These are phyloP conservation scores for Solanum hybrid DNA, from an alignment of 305 asterid species.

Conservation along the genomic window DNA sequence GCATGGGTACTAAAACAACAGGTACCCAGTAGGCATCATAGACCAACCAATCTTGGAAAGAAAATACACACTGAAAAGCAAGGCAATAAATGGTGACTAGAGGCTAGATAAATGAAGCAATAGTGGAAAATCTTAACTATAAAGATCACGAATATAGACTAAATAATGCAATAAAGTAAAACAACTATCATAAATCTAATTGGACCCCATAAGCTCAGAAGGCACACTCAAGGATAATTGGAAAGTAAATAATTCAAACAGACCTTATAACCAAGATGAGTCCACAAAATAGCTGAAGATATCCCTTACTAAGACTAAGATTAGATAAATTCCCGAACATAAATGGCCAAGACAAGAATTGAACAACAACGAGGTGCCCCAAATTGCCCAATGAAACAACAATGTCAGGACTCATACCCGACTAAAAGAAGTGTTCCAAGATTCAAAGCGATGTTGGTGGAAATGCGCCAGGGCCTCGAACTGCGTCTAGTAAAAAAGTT, in stretches of 20 bases:
- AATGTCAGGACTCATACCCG: not conserved
- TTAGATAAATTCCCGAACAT: not conserved
- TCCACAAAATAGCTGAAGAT: not conserved
- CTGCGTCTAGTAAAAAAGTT: not conserved
- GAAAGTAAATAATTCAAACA: not conserved
- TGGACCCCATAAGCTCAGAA: not conserved
- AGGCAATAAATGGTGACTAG: not conserved
- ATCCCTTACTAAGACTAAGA: too few species aligned
- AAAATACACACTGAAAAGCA: not conserved
- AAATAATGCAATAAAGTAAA: too few species aligned
- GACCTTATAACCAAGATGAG: not conserved
- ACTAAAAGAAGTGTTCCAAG: too few species aligned
- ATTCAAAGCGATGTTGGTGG: not conserved
- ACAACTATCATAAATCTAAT: too few species aligned
- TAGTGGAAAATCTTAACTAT: too few species aligned
- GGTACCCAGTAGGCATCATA: not conserved
- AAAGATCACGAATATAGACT: too few species aligned
- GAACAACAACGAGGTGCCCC: not conserved
- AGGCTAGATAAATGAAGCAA: not conserved
- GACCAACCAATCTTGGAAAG: too few species aligned
- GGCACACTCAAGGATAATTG: not conserved
- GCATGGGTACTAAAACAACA: not conserved
- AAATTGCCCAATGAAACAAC: not conserved
- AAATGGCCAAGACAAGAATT: too few species aligned
- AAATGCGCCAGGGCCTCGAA: not conserved